These are phyloP conservation scores for Entomortierella lignicola DNA, from an alignment of 192 early-diverging fungal genomes.

Conservation along the genomic window DNA sequence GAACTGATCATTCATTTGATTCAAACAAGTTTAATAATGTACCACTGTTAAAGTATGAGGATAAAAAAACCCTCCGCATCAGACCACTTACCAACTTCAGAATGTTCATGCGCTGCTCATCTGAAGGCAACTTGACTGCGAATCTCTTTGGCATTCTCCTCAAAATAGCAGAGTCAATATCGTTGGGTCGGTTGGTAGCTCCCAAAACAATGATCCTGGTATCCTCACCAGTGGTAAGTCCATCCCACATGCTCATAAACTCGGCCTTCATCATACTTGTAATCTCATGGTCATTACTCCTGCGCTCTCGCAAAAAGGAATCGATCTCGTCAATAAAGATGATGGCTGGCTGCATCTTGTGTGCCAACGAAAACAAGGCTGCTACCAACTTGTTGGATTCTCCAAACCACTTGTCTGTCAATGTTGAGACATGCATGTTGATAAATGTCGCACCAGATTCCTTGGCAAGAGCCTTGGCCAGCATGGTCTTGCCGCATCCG, in stretches of 20 bases:
- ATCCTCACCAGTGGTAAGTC: slow-evolving; percentile 81
- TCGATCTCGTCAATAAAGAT: slow-evolving; percentile 99
- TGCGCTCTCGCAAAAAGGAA: slow-evolving; percentile 91
- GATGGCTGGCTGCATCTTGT: slow-evolving; percentile 95
- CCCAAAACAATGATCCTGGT: slow-evolving; percentile 83
- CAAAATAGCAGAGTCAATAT: slow-evolving; percentile 97
- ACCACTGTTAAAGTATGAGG: too few species aligned
- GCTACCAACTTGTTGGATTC: slow-evolving; percentile 95
- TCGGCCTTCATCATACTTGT: slow-evolving; percentile 99
- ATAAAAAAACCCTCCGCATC: background rate
- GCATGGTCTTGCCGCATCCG: slow-evolving; percentile 98
- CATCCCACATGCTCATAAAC: slow-evolving; percentile 99
- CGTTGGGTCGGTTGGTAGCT: slow-evolving; percentile 97
- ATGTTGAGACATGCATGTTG: slow-evolving; percentile 95
- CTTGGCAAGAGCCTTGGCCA: slow-evolving; percentile 97
- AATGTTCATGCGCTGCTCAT: slow-evolving; percentile 86
- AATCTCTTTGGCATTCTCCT: slow-evolving; percentile 98
- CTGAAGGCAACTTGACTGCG: slow-evolving; percentile 84
- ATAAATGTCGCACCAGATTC: slow-evolving; percentile 99
- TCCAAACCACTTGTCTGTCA: slow-evolving; percentile 99
- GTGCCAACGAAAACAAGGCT: slow-evolving; percentile 92
- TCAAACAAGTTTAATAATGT: too few species aligned
- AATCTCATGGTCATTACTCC: slow-evolving; percentile 93
- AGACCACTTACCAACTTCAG: slow-evolving; percentile 69
- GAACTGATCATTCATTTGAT: background rate